phyloP scores from a whole-genome alignment of 176 grass and related monocot species.

The Rhynchospora breviuscula region DNA sequence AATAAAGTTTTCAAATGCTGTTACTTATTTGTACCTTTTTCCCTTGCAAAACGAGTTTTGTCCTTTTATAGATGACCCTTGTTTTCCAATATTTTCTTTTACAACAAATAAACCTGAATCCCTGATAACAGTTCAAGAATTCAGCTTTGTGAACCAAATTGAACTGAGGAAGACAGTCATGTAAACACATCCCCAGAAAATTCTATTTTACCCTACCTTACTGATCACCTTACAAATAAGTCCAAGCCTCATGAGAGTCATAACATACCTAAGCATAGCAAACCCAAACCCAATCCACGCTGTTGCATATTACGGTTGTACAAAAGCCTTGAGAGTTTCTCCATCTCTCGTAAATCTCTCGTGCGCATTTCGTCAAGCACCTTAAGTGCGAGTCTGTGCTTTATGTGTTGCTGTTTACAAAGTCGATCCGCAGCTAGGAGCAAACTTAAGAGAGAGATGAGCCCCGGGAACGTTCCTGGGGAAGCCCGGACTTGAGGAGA shows the following conservation, averaged over 20 bases:
- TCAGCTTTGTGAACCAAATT: not conserved
- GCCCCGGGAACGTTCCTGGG: too few relatives aligned
- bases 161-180: not conserved
- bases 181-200: not conserved
- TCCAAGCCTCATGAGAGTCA: not conserved
- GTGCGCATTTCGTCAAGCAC: constrained; percentile 1
- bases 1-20: not conserved
- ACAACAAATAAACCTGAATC: not conserved
- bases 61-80: too few relatives aligned
- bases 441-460: not conserved
- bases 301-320: not conserved
- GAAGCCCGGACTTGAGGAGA: too few relatives aligned
- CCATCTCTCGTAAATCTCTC: not conserved
- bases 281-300: not conserved
- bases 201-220: not conserved
- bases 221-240: not conserved
- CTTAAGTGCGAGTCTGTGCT: not conserved
- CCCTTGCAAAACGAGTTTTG: too few relatives aligned
- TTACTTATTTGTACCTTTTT: not conserved
- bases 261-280: not conserved
- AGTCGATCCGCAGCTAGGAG: too few relatives aligned
- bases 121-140: not conserved
- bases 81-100: too few relatives aligned
- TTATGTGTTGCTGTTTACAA: not conserved
- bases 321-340: not conserved